A percentile compares a stretch with the other conserved stretches of the same genome.
Conservation (phyloP, 2,329 filamentous ascomycete species). For the Aspergillus transmontanensis region DNA sequence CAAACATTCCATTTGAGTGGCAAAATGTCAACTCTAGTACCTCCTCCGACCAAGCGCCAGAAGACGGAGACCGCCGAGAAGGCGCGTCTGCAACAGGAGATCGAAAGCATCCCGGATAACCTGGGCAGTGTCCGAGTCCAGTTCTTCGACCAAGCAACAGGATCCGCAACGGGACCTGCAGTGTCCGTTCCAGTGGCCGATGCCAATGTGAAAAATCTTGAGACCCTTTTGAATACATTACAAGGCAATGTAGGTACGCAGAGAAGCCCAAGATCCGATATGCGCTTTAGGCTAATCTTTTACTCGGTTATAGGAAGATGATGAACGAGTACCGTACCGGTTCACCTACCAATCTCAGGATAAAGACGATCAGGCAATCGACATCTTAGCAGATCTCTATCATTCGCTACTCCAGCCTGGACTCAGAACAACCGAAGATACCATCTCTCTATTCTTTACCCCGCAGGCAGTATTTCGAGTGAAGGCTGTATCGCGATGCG, state of each 20-base stretch:
- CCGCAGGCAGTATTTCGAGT: constrained; percentile 95
- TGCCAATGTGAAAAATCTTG: constrained; percentile 85
- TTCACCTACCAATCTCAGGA: constrained; percentile 59
- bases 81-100: constrained; percentile 73
- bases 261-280: constrained; percentile 7
- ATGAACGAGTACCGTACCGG: constrained; percentile 66
- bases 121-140: constrained; percentile 80
- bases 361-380: constrained; percentile 41
- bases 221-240: constrained; percentile 81
- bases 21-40: constrained; percentile 75
- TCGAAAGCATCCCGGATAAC: constrained; percentile 66
- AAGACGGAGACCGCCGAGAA: constrained; percentile 73
- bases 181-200: constrained; percentile 80
- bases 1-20: constrained; percentile 7
- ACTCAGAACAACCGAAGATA: constrained; percentile 61
- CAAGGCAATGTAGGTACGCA: constrained; percentile 66
- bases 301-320: constrained; percentile 49
- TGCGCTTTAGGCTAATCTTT: constrained; percentile 4
- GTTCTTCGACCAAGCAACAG: constrained; percentile 79
- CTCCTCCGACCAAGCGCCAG: constrained; percentile 87
- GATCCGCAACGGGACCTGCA: constrained; percentile 67
- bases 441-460: constrained; percentile 64
- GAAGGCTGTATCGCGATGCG: constrained; percentile 86
- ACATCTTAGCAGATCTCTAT: constrained; percentile 52
- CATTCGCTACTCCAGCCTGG: constrained; percentile 55